A percentile compares a stretch with the other conserved stretches of the same genome.
These are phyloP conservation scores for Prunus persica DNA, from an alignment of 306 rosid genomes.

Conservation along the genomic window Prunus_persica_NCBIv2 NC_034015.1:20137001-20137500, in stretches of 20 bases:
- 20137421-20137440: neutral
- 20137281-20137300: too few relatives aligned
- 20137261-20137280: too few relatives aligned
- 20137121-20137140: neutral
- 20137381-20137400: too few relatives aligned
- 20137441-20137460: neutral
- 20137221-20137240: neutral
- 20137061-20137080: constrained; percentile 3
- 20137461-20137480: neutral
- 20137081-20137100: neutral
- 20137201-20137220: neutral
- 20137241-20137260: neutral
- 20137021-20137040: neutral
- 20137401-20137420: too few relatives aligned
- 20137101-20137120: neutral
- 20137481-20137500: neutral
- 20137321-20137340: too few relatives aligned
- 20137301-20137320: too few relatives aligned
- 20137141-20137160: neutral
- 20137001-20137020: neutral
- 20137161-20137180: constrained; percentile 4
- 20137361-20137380: too few relatives aligned
- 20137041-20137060: neutral
- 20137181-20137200: neutral
- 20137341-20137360: too few relatives aligned